Evolutionary conservation across 2,329 filamentous ascomycete species (phyloP).

Genomic region (Colletotrichum sidae): DNA sequence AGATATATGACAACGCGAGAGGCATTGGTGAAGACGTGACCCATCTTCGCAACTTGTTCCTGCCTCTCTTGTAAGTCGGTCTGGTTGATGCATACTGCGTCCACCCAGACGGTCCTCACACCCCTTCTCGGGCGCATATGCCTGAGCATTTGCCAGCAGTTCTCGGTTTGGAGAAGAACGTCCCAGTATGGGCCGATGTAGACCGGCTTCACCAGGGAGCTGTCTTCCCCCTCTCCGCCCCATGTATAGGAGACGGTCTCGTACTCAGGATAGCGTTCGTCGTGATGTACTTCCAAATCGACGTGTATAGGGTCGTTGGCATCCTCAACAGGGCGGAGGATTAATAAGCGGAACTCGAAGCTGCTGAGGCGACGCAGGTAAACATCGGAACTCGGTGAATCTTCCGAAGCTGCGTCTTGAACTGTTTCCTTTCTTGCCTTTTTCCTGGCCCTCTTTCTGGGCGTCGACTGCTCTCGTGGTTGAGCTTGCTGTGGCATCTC

Average conservation of each 20-base stretch:
- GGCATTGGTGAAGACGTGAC: too few species aligned
- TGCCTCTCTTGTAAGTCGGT: slow-evolving; percentile 37
- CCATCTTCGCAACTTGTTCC: slow-evolving; percentile 41
- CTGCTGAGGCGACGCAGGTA: background rate
- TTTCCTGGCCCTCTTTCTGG: background rate
- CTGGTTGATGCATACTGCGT: slow-evolving; percentile 43
- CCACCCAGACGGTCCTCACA: slow-evolving; percentile 40
- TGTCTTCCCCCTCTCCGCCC: background rate
- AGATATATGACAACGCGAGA: slow-evolving; percentile 39
- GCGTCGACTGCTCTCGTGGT: background rate
- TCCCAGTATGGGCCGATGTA: slow-evolving; percentile 43
- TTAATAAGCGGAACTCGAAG: background rate
- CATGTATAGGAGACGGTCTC: slow-evolving; percentile 16
- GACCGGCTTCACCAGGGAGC: background rate
- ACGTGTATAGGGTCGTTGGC: background rate
- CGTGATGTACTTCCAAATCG: background rate
- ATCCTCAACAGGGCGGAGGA: background rate
- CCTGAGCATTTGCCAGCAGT: slow-evolving; percentile 43
- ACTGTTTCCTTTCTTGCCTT: too few species aligned
- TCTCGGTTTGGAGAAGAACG: slow-evolving; percentile 43
- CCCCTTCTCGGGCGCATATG: slow-evolving; percentile 33
- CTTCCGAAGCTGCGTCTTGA: background rate
- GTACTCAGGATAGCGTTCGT: slow-evolving; percentile 11
- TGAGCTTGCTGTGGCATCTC: too few species aligned
- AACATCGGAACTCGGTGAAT: background rate